Base-by-base conservation (phyloP, 352 stramenopile species). In the Pythium biforme region DNA sequence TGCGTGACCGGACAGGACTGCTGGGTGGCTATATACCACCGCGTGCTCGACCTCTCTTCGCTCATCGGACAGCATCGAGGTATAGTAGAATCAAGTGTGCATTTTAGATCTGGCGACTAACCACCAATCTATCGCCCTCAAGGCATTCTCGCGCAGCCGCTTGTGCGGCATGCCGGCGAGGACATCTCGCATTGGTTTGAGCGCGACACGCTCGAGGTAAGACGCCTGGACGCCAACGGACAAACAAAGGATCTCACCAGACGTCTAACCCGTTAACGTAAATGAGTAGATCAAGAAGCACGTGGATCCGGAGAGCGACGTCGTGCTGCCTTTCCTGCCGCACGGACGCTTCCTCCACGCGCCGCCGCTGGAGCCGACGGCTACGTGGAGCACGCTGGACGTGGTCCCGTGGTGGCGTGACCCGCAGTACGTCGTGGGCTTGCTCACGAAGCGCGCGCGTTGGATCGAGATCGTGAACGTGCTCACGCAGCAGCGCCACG, bases 131-230 rank as follows among this genome's bases (percentile, higher is more conserved):
- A n/a, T n/a, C n/a, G n/a, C n/a, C n/a, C n/a, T n/a, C n/a, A n/a
- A 90, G 85, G 90, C 11, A 40, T 79, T 11, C 69, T 97, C 4
- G 87, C 87, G 8, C 78, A 96, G 52, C 83, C 85, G 43, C 69
- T 98, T 6, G 77, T 98, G 3, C 69, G 74, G 6, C 79, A 92
- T 64, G 90, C 92, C 23, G 92, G 91, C 6, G 79, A 92, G 31
- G 90, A 98, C 60, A 81, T 98, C 26, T 96, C 90, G 0, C 88
- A 97, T 59, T 98, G 92, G 92, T 98, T 98, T 62, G 83, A 96
- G 33, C 31, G 55, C 6, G 72, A 83, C 5, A 94, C 80, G 0
- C 66, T 77, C 8, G 80, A 96, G 55, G 81, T 93, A 75, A 14
- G 9, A 11, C 14, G 34, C 12, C n/a, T n/a, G n/a, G n/a, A n/a